These are phyloP conservation scores for Candida labiduridarum DNA, from an alignment of 1,139 yeast species.

Conservation along the genomic window DNA sequence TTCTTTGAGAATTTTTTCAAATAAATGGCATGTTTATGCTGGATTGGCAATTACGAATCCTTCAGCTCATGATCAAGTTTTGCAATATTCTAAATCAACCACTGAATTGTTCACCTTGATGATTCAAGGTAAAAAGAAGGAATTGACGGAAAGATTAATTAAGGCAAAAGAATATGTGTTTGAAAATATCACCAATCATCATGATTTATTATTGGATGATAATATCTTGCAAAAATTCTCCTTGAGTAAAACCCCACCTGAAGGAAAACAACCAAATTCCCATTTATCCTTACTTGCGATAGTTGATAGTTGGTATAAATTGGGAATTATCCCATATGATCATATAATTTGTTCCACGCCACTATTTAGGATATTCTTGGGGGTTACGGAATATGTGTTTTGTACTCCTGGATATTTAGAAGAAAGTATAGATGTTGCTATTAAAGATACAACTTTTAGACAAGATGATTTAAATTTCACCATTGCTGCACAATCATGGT, in stretches of 20 bases:
- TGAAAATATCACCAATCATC: conserved; percentile 57
- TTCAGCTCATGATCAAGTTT: conserved; percentile 86
- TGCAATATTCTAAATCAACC: conserved; percentile 85
- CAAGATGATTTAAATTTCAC: conserved; percentile 87
- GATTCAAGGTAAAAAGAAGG: conserved; percentile 67
- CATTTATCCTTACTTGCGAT: conserved; percentile 86
- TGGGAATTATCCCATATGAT: conserved; percentile 89
- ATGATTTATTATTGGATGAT: conserved; percentile 74
- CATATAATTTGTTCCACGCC: conserved; percentile 98
- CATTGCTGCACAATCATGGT: conserved; percentile 83
- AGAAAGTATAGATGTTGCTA: conserved; percentile 73
- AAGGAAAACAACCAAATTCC: conserved; percentile 76
- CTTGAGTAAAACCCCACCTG: conserved; percentile 73
- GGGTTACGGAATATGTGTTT: conserved; percentile 90
- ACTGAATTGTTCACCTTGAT: conserved; percentile 82
- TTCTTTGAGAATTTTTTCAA: conserved; percentile 83
- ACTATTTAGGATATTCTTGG: conserved; percentile 82
- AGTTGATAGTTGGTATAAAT: conserved; percentile 89
- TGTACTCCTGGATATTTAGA: conserved; percentile 82
- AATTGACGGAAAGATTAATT: conserved; percentile 57
- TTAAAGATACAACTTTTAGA: conserved; percentile 68
- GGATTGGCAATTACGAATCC: conserved; percentile 96
- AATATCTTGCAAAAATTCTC: conserved; percentile 79
- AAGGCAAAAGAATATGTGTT: conserved; percentile 78
- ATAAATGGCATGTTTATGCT: conserved; percentile 98